Evolutionary conservation across 1,284 basidiomycete species (phyloP), one percentile per base, ranked within the genome.

Genomic region (Trametes hirsuta): DNA sequence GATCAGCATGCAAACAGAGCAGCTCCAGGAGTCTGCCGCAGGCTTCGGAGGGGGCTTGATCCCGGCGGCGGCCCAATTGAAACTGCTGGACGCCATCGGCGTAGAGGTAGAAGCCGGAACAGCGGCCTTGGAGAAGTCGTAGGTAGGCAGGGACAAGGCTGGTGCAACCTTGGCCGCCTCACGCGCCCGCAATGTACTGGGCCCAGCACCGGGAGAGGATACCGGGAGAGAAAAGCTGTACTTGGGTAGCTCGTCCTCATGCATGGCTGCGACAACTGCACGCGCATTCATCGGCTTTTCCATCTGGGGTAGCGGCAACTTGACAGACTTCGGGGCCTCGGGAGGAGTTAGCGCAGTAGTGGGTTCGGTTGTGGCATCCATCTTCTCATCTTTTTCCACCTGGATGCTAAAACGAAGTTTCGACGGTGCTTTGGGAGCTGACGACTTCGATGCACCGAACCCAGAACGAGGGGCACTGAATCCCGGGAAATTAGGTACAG

Each of bases 371-470:
- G 68, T 51, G 12, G 69, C 50, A 3, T 69, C 64, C 63, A 64
- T 66, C 66, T 75, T 74, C 57, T 80, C 77, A 4, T 76, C 77
- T 22, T 67, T 68, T 14, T 82, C 82, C 6, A 79, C 76, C 50
- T 84, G 80, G 70, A 86, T 83, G 66, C 86, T 88, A 62, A 79
- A 86, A 34, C 89, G 81, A 51, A 91, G 76, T 69, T 90, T 90
- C 60, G 89, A 90, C 0, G 88, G 88, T 48, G 87, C 86, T 67
- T 84, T 87, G 0, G 88, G 88, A 21, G 79, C 77, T 18, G 83
- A 79, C 2, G 78, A 76, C 68, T 80, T 83, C 11, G 66, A 39
- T 2, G 35, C 46, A 34, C 61, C 46, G 55, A 58, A 41, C 47
- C 50, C 18, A 34, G 59, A 52, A 6, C 46, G 62, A 47, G 53